Evolutionary conservation across 2,329 filamentous ascomycete genomes (phyloP), one percentile per base, ranked within the genome.

Genomic region (Shiraia bambusicola): DNA sequence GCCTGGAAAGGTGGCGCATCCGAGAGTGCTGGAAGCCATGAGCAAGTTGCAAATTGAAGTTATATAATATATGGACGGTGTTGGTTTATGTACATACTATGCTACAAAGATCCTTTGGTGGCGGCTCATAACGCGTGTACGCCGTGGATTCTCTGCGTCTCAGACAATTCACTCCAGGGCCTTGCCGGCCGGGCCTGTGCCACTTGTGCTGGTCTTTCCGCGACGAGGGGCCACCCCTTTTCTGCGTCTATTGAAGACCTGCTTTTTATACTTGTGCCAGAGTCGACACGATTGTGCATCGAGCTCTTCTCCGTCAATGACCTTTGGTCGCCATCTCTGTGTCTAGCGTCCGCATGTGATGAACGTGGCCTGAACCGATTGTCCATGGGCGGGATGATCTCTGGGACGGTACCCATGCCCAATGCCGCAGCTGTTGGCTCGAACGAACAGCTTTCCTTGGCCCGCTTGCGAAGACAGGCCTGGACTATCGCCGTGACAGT

Each of bases 1-100:
- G 37, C 66, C 73, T 1, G 80, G 80, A 0, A 65, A 67, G 13
- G 70, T 81, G 2, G 58, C 65, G 14, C 72, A 76, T 59, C 74
- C 63, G 4, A 32, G 35, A 15, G 65, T 69, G 2, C 22, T 68
- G 10, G 59, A 69, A 34, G 62, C 55, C 8, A 40, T 50, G 42
- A 55, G 47, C 28, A 63, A 63, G 42, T n/a, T 64, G 29, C 62
- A 40, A 45, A 13, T 4, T 24, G 12, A 17, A 14, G 12, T 19
- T 6, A 13, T 31, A 16, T 32, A 30, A 15, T 22, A 28, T 25
- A 25, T 25, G 10, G 3, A 34, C 38, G 31, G 35, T 41, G 27
- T 31, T 35, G 27, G 30, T 35, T 15, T 17, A 32, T 41, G 17
- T 36, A 35, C 38, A 41, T 30, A 22, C 24, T 41, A 32, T 41